Percentiles rank a stretch among this genome's conserved stretches.
phyloP scores from a whole-genome alignment of 305 asterid species.

The Withania somnifera region DNA sequence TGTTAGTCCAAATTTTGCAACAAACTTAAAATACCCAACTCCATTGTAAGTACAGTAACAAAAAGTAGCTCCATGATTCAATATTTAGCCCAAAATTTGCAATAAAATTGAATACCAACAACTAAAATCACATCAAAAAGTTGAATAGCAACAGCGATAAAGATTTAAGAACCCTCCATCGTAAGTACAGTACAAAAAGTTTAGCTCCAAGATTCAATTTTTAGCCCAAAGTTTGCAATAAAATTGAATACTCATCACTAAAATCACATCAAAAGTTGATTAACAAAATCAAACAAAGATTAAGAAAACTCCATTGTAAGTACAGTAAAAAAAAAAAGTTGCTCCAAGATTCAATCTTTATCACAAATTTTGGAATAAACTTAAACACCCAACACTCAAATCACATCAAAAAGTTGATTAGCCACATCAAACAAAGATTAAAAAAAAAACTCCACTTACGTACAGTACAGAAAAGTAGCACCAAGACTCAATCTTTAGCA shows the following conservation, averaged over 20 bases:
- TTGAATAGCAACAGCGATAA: neutral
- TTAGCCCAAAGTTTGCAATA: neutral
- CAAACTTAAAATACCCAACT: too few species aligned
- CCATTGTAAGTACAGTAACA: neutral
- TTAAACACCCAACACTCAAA: neutral
- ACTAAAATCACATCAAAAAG: conserved; percentile 8
- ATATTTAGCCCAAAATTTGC: neutral
- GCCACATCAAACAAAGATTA: neutral
- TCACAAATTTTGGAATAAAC: neutral
- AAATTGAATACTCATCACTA: neutral
- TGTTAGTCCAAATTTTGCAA: too few species aligned
- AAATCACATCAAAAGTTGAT: conserved; percentile 2
- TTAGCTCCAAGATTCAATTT: neutral
- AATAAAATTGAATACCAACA: neutral
- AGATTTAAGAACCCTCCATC: neutral
- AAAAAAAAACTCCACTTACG: too few species aligned
- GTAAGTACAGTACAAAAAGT: neutral
- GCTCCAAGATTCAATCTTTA: neutral
- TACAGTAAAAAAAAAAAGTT: neutral
- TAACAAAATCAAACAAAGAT: neutral
- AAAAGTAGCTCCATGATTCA: neutral
- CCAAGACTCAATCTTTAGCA: too few species aligned
- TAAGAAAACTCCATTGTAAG: too few species aligned
- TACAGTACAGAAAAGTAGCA: too few species aligned
- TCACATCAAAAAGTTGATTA: conserved; percentile 7